Evolutionary conservation across 1,284 basidiomycete species (phyloP), one percentile per base, ranked within the genome.

Genomic region (Malassezia furfur): DNA sequence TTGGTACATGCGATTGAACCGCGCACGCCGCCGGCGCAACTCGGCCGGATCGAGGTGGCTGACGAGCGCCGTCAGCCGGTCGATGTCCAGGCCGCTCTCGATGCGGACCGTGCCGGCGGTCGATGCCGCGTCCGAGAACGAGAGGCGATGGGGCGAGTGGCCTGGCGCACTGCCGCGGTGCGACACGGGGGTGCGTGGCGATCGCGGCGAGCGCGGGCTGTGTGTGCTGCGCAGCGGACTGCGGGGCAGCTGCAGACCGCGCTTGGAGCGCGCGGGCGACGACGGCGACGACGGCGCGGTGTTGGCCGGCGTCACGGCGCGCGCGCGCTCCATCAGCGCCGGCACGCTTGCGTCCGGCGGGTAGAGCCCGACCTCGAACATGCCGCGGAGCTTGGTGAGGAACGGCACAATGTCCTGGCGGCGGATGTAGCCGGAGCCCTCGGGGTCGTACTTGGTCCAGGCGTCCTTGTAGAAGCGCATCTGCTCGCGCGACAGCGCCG

Each of bases 401-500:
- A 96, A 96, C 1, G 81, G 80, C 6, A 85, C 83, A 59, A 94
- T 84, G 49, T 83, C 81, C 38, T 79, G 78, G 82, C 83, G 67
- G 83, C 82, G 48, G 14, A 98, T 79, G 70, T 86, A 85, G 0
- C 89, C 88, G 0, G 84, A 88, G 52, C 86, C 82, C 3, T 83
- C 79, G 51, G 85, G 83, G 35, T 91, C 86, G 67, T 85, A 87
- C 64, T 85, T 81, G 0, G 86, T 85, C 93, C 93, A 98, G 2
- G 87, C 81, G 70, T 89, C 87, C 79, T 98, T 98, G 82, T 91
- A 96, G 0, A 84, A 48, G 3, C 74, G 64, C 53, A 76, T 72
- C 50, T 73, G 66, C 65, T 89, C 86, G 45, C 93, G 82, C 21
- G 85, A 87, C 41, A 96, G 84, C 0, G 85, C 84, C 52, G 84